Evolutionary conservation across 768 basidiomycete genomes (phyloP).

Genomic region (Boletales sp.): DNA sequence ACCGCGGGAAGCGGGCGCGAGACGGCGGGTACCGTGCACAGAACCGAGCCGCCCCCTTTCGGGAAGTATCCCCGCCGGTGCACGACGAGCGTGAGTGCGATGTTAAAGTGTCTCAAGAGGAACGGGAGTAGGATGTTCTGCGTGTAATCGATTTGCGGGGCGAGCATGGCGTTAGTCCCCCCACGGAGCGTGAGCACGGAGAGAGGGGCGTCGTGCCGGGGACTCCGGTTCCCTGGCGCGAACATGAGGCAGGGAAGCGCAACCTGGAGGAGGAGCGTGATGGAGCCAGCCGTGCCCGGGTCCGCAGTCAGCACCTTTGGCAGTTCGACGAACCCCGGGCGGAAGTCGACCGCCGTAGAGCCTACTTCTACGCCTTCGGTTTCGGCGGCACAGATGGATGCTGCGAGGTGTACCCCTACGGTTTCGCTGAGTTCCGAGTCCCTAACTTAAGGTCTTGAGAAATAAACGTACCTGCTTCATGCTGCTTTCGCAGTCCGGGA

Average conservation of each 20-base stretch:
- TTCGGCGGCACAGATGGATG: conserved; percentile 54
- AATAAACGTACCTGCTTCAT: conserved; percentile 51
- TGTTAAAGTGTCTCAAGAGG: conserved; percentile 50
- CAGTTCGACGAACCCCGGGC: conserved; percentile 43
- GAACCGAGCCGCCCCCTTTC: conserved; percentile 65
- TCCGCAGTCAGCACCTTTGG: conserved; percentile 43
- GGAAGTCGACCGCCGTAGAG: conserved; percentile 54
- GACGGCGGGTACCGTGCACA: conserved; percentile 36
- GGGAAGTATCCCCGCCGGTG: conserved; percentile 67
- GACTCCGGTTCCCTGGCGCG: conserved; percentile 21
- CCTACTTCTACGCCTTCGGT: conserved; percentile 52
- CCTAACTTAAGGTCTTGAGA: background rate
- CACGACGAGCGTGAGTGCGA: conserved; percentile 43
- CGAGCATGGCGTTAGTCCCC: conserved; percentile 68
- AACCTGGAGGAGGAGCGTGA: conserved; percentile 67
- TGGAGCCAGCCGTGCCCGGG: conserved; percentile 64
- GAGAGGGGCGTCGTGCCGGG: conserved; percentile 6
- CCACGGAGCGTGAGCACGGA: conserved; percentile 58
- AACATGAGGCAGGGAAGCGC: conserved; percentile 69
- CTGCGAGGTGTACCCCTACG: conserved; percentile 62
- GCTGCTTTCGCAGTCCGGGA: conserved; percentile 71
- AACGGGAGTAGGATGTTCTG: conserved; percentile 68
- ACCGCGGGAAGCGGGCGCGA: conserved; percentile 42
- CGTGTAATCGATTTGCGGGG: conserved; percentile 76
- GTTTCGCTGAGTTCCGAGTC: too few relatives aligned